A percentile compares a stretch with the other conserved stretches of the same genome.
Conservation (phyloP, 257 asterid genomes). For the Echium plantagineum region DNA sequence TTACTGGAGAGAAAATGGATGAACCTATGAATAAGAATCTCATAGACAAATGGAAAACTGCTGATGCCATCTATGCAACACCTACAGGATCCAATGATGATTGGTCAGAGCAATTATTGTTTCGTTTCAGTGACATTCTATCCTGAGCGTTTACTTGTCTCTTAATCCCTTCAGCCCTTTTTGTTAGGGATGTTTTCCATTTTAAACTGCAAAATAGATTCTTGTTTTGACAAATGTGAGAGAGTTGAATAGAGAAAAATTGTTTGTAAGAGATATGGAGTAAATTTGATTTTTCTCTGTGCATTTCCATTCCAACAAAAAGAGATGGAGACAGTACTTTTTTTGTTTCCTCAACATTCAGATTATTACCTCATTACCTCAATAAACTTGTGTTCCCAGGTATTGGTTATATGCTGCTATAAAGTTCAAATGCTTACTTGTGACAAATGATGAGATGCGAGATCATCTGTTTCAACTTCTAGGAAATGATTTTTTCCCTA, state of each 20-base stretch:
- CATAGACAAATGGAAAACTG: slow-evolving; percentile 64
- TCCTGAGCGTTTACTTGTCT: neutral
- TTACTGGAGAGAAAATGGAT: slow-evolving; percentile 58
- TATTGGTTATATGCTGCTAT: slow-evolving; percentile 96
- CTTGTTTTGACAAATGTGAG: no score
- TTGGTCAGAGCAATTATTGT: slow-evolving; percentile 37
- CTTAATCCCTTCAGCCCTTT: neutral
- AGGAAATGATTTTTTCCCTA: slow-evolving; percentile 82
- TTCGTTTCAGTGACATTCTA: neutral
- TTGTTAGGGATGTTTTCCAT: no score
- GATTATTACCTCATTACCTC: slow-evolving; percentile 6
- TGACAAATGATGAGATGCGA: slow-evolving; percentile 93
- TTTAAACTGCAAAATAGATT: no score
- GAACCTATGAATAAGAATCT: slow-evolving; percentile 43
- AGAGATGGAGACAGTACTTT: neutral
- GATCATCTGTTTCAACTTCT: slow-evolving; percentile 80
- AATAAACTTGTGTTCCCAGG: slow-evolving; percentile 35
- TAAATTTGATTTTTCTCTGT: no score
- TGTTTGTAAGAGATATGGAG: no score
- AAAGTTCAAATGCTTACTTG: slow-evolving; percentile 53
- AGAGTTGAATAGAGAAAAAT: no score
- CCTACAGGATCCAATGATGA: slow-evolving; percentile 96
- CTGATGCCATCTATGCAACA: slow-evolving; percentile 76
- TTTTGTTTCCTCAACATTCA: slow-evolving; percentile 1
- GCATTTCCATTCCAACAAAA: no score